Conservation (phyloP, 148 eudicot genomes). For the Rheum nobile region DNA sequence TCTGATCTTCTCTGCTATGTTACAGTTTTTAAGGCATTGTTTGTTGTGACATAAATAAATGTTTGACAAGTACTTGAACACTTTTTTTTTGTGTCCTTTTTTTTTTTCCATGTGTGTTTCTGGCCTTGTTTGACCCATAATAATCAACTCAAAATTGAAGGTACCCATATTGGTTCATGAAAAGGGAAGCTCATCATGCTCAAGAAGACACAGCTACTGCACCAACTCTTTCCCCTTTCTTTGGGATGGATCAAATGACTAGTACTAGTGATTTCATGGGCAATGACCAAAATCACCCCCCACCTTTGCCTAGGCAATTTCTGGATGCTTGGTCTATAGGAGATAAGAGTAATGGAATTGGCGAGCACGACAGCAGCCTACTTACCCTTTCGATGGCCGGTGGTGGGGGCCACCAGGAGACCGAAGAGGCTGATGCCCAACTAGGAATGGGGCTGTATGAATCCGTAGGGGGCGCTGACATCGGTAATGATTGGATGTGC, state of each 20-base stretch:
- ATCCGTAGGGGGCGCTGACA: conserved; percentile 9
- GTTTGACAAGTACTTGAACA: not conserved
- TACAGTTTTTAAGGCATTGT: conserved; percentile 4
- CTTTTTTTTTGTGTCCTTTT: not conserved
- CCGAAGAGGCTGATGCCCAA: not conserved
- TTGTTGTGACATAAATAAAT: conserved; percentile 1
- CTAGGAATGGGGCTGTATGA: conserved; percentile 14
- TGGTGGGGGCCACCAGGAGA: conserved; percentile 14
- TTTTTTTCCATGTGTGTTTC: not conserved
- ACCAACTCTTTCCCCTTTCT: conserved; percentile 18
- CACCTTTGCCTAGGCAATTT: conserved; percentile 45
- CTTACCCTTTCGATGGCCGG: conserved; percentile 57
- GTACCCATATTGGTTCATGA: conserved; percentile 49
- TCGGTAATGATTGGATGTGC: conserved; percentile 30
- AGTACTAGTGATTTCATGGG: conserved; percentile 4
- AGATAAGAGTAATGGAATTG: conserved; percentile 16
- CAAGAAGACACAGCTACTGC: conserved; percentile 5
- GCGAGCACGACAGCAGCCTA: conserved; percentile 21
- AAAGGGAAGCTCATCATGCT: conserved; percentile 28
- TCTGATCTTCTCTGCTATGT: conserved; percentile 1
- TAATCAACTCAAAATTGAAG: conserved; percentile 16
- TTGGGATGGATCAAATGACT: conserved; percentile 22
- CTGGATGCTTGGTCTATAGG: conserved; percentile 64
- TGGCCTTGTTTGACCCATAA: conserved; percentile 4
- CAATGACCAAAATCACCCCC: conserved; percentile 5